Percentiles rank a stretch among this genome's conserved stretches.
Conservation (phyloP, 305 asterid species). For the Plantago coronopus region DNA sequence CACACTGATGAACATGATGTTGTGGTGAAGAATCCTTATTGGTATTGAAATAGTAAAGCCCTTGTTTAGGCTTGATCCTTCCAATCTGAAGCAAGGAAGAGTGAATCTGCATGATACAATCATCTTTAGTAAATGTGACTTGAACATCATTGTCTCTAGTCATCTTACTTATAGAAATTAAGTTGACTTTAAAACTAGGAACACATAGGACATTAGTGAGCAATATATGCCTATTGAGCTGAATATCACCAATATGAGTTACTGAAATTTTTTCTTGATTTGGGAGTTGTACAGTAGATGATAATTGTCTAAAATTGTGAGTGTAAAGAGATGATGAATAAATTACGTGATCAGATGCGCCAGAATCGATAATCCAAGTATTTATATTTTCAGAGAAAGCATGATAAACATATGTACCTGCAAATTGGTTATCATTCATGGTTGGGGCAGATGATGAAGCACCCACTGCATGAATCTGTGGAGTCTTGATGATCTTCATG, state of each 20-base stretch:
- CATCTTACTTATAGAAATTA: not conserved
- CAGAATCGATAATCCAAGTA: not conserved
- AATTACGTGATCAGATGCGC: not conserved
- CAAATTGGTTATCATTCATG: not conserved
- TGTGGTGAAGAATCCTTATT: no score
- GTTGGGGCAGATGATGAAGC: not conserved
- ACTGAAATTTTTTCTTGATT: not conserved
- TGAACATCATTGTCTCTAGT: not conserved
- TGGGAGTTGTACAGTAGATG: not conserved
- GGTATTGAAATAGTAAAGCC: not conserved
- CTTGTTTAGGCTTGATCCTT: not conserved
- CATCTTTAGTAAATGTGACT: not conserved
- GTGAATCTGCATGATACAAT: not conserved
- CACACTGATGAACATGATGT: no score
- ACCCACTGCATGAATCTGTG: no score
- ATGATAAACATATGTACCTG: not conserved
- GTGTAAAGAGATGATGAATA: not conserved
- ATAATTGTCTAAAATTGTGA: not conserved
- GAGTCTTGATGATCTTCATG: no score
- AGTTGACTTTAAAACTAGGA: not conserved
- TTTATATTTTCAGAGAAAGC: no score
- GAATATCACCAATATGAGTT: not conserved
- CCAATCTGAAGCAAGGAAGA: not conserved
- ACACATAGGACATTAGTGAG: not conserved
- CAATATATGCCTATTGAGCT: not conserved